Conservation (phyloP, 495 filamentous ascomycete species). For the Pyrenula massariospora region DNA sequence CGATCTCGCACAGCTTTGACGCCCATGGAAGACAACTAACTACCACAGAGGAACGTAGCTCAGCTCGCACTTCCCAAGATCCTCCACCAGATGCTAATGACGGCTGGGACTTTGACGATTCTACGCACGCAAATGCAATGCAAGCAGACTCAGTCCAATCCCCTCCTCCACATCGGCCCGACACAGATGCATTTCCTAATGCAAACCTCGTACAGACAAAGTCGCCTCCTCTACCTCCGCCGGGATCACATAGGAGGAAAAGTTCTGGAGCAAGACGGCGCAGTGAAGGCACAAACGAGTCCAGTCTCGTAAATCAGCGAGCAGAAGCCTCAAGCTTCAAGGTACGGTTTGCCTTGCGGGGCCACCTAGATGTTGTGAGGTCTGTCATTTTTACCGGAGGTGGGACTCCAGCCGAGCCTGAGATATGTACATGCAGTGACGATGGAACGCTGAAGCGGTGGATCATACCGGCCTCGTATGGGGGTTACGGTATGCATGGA, state of each 20-base stretch:
- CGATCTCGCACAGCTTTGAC: slow-evolving; percentile 45
- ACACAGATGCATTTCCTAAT: slow-evolving; percentile 75
- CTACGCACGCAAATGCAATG: slow-evolving; percentile 17
- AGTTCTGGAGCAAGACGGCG: slow-evolving; percentile 58
- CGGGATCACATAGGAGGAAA: slow-evolving; percentile 66
- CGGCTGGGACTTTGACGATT: slow-evolving; percentile 89
- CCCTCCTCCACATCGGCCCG: slow-evolving; percentile 53
- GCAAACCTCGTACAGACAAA: slow-evolving; percentile 66
- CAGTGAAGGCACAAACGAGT: slow-evolving; percentile 40
- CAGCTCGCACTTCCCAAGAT: slow-evolving; percentile 23
- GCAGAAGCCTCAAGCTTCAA: slow-evolving; percentile 68
- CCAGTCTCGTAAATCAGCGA: slow-evolving; percentile 23
- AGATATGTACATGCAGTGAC: slow-evolving; percentile 93
- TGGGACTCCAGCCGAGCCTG: slow-evolving; percentile 85
- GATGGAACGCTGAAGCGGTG: slow-evolving; percentile 93
- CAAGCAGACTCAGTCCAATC: slow-evolving; percentile 38
- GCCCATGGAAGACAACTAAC: slow-evolving; percentile 36
- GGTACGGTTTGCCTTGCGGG: slow-evolving; percentile 80
- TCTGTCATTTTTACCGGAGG: slow-evolving; percentile 93
- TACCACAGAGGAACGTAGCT: slow-evolving; percentile 20
- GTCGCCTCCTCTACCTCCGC: slow-evolving; percentile 59
- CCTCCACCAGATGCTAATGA: slow-evolving; percentile 44
- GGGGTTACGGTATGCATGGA: slow-evolving; percentile 41
- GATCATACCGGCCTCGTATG: slow-evolving; percentile 76
- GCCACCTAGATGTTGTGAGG: slow-evolving; percentile 86